Evolutionary conservation across 2,329 filamentous ascomycete species (phyloP).

Genomic region (Thyridium curvatum): DNA sequence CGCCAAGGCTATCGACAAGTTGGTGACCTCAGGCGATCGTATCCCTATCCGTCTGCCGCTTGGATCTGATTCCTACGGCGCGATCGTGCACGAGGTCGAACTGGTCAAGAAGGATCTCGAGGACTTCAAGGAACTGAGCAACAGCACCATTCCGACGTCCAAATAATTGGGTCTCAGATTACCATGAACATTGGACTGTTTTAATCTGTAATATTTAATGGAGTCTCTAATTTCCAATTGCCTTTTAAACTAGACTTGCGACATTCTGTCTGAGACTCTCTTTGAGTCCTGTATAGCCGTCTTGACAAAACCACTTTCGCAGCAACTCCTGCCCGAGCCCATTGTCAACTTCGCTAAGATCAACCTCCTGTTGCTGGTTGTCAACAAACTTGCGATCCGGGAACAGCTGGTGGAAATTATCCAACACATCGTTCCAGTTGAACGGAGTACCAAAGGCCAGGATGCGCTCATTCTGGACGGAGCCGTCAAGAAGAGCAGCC

Average conservation of each 20-base stretch:
- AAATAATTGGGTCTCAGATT: too few species aligned
- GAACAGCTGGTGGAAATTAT: slow-evolving; percentile 8
- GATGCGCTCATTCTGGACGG: slow-evolving; percentile 15
- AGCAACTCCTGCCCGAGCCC: slow-evolving; percentile 3
- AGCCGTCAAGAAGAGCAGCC: slow-evolving; percentile 14
- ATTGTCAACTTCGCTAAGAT: slow-evolving; percentile 1
- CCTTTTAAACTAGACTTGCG: too few species aligned
- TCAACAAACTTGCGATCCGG: slow-evolving; percentile 9
- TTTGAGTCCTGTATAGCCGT: slow-evolving; percentile 1
- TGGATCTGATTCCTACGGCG: slow-evolving; percentile 27
- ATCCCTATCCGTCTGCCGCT: slow-evolving; percentile 35
- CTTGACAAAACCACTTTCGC: slow-evolving; percentile 13
- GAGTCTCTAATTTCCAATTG: too few species aligned
- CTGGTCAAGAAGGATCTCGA: slow-evolving; percentile 21
- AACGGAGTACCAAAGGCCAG: slow-evolving; percentile 13
- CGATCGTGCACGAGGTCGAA: slow-evolving; percentile 23
- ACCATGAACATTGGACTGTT: too few species aligned
- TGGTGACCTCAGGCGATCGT: slow-evolving; percentile 21
- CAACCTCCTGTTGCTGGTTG: slow-evolving; percentile 1
- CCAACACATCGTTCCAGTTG: slow-evolving; percentile 13
- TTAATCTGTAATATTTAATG: too few species aligned
- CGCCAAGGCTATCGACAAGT: slow-evolving; percentile 25
- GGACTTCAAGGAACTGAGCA: slow-evolving; percentile 22
- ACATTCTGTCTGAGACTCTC: too few species aligned
- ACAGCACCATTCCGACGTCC: not conserved